phyloP scores from a whole-genome alignment of 192 early-diverging fungal genomes.

The Martensiomyces pterosporus region DNA sequence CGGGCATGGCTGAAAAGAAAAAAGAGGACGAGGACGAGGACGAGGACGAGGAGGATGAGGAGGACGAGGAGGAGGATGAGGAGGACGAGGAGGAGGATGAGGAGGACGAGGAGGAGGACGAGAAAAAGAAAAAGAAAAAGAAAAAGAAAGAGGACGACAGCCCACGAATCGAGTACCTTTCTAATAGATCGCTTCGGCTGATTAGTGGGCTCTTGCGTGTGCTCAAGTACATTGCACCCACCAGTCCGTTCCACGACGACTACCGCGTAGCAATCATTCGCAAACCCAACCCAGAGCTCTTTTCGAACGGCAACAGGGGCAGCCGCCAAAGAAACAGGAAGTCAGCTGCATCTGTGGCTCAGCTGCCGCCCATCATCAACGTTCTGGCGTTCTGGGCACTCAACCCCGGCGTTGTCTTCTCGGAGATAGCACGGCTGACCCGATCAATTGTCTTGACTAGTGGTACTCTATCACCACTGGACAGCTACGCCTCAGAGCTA shows the following conservation, averaged over 20 bases:
- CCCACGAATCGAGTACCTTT: conserved; percentile 6
- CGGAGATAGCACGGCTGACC: conserved; percentile 34
- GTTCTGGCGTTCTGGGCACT: conserved; percentile 39
- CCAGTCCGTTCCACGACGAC: conserved; percentile 13
- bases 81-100: neutral
- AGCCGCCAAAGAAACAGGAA: conserved; percentile 2
- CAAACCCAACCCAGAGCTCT: neutral
- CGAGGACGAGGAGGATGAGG: neutral
- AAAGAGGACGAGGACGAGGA: neutral
- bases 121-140: neutral
- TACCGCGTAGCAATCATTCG: conserved; percentile 31
- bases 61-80: neutral
- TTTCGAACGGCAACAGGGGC: neutral
- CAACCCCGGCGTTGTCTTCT: conserved; percentile 34
- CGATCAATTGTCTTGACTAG: conserved; percentile 59
- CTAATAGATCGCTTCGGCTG: conserved; percentile 15
- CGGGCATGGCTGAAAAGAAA: too few relatives aligned
- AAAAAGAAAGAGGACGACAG: neutral
- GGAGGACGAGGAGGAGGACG: neutral
- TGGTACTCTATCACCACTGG: conserved; percentile 64
- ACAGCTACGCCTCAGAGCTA: conserved; percentile 57
- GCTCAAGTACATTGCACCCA: conserved; percentile 7
- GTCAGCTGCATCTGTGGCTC: neutral
- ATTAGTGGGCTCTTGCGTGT: conserved; percentile 26
- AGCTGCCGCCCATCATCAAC: conserved; percentile 8